phyloP scores from a whole-genome alignment of 1,284 basidiomycete species.

The Sphagnurus paluster region DNA sequence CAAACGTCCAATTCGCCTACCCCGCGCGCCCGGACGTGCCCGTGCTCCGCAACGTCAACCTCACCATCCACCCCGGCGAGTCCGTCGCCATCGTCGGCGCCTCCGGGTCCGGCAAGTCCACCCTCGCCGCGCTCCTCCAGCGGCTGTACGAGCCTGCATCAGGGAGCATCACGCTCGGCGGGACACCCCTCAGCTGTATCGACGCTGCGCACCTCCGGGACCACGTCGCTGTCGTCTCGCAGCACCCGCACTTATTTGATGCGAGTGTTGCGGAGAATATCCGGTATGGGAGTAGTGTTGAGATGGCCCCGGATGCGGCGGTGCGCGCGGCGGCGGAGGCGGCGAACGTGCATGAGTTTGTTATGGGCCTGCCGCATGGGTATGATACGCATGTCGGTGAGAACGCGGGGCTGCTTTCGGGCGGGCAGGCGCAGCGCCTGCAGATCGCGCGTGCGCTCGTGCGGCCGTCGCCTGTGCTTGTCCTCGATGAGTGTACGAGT shows the following conservation, averaged over 20 bases:
- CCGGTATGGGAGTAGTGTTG: slow-evolving; percentile 64
- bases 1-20: slow-evolving; percentile 79
- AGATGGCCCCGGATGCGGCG: slow-evolving; percentile 48
- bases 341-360: slow-evolving; percentile 88
- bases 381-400: slow-evolving; percentile 90
- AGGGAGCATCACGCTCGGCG: slow-evolving; percentile 66
- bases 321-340: slow-evolving; percentile 70
- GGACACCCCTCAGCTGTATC: slow-evolving; percentile 48
- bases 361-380: slow-evolving; percentile 75
- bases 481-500: slow-evolving; percentile 94
- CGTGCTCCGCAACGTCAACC: slow-evolving; percentile 67
- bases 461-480: slow-evolving; percentile 69
- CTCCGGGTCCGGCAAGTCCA: slow-evolving; percentile 91
- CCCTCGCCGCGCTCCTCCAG: slow-evolving; percentile 84
- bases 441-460: slow-evolving; percentile 91
- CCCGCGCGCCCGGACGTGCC: slow-evolving; percentile 75
- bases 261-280: slow-evolving; percentile 86
- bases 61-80: slow-evolving; percentile 84
- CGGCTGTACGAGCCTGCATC: slow-evolving; percentile 78
- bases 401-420: slow-evolving; percentile 86
- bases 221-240: slow-evolving; percentile 84
- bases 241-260: slow-evolving; percentile 87
- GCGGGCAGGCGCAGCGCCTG: slow-evolving; percentile 92
- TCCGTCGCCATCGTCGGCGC: slow-evolving; percentile 93
- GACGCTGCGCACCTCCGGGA: slow-evolving; percentile 78